A percentile compares a stretch with the other conserved stretches of the same genome.
phyloP scores from a whole-genome alignment of 495 filamentous ascomycete species.

The Wilcoxina mikolae region DNA sequence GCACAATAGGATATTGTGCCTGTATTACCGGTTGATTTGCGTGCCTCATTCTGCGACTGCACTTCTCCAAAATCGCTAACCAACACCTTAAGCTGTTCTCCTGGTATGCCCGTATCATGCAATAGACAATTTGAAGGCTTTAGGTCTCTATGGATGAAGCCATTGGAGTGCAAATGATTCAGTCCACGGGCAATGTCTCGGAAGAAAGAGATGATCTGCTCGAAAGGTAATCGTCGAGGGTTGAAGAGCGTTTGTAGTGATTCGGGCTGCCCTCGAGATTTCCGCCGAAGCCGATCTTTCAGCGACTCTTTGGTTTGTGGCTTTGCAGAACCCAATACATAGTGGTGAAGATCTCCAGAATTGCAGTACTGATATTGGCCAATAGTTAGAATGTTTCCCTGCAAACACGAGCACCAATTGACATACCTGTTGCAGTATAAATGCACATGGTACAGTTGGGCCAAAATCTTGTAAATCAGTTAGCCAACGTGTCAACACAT shows the following conservation, averaged over 20 bases:
- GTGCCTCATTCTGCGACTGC: constrained; percentile 59
- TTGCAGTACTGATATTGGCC: constrained; percentile 55
- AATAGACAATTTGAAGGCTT: constrained; percentile 96
- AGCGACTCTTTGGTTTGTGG: constrained; percentile 61
- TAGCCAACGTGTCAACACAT: not conserved
- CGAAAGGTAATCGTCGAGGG: constrained; percentile 58
- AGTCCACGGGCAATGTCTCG: constrained; percentile 86
- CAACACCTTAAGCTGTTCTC: constrained; percentile 50
- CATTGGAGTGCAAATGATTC: constrained; percentile 77
- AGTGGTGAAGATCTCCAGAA: constrained; percentile 74
- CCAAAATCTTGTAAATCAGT: constrained; percentile 44
- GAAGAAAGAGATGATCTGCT: constrained; percentile 94
- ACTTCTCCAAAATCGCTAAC: constrained; percentile 98
- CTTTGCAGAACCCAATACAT: constrained; percentile 55
- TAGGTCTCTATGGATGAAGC: constrained; percentile 89
- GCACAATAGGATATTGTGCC: constrained; percentile 97
- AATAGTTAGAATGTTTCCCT: not conserved
- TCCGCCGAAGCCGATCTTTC: constrained; percentile 70
- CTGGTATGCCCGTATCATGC: constrained; percentile 26
- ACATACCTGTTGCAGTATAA: constrained; percentile 70
- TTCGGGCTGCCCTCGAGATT: constrained; percentile 52
- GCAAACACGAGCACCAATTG: not conserved
- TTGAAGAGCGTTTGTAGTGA: constrained; percentile 34
- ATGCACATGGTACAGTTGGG: constrained; percentile 84
- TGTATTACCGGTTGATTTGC: constrained; percentile 81